phyloP scores from a whole-genome alignment of 1,284 basidiomycete species.

The Coniferiporia weirii region DNA sequence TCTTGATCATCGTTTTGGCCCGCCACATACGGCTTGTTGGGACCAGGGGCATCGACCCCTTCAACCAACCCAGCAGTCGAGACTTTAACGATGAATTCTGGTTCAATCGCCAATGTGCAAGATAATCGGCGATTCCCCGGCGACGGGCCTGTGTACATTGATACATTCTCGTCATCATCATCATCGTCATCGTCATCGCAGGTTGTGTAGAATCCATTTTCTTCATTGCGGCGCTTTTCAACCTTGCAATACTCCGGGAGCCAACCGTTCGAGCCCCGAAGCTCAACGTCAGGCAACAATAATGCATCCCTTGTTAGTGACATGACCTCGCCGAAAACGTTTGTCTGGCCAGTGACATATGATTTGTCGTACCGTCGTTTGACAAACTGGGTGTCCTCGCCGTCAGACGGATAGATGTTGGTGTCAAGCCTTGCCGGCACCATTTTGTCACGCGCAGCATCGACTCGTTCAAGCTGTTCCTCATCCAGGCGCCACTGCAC shows the following conservation, averaged over 20 bases:
- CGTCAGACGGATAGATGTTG: background rate
- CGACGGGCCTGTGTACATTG: background rate
- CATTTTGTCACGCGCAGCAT: background rate
- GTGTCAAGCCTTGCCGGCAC: background rate
- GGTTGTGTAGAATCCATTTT: conserved; percentile 1
- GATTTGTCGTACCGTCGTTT: background rate
- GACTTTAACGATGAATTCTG: conserved; percentile 7
- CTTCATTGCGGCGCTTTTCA: conserved; percentile 9
- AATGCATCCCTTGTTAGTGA: conserved; percentile 6
- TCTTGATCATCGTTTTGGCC: no score
- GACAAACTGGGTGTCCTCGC: background rate
- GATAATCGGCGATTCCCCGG: conserved; percentile 12
- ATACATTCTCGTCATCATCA: conserved; percentile 7
- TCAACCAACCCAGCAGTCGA: background rate
- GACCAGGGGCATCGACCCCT: background rate
- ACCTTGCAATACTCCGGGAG: conserved; percentile 8
- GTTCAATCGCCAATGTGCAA: conserved; percentile 7
- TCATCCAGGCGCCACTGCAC: conserved; percentile 9
- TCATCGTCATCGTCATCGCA: background rate
- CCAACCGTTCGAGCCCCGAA: conserved; percentile 10
- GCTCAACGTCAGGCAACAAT: background rate
- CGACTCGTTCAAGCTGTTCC: background rate
- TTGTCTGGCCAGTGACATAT: background rate
- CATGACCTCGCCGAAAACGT: conserved; percentile 5
- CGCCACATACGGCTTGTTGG: no score